phyloP scores from a whole-genome alignment of 345 rosid species.

The Brassica nigra region DNA sequence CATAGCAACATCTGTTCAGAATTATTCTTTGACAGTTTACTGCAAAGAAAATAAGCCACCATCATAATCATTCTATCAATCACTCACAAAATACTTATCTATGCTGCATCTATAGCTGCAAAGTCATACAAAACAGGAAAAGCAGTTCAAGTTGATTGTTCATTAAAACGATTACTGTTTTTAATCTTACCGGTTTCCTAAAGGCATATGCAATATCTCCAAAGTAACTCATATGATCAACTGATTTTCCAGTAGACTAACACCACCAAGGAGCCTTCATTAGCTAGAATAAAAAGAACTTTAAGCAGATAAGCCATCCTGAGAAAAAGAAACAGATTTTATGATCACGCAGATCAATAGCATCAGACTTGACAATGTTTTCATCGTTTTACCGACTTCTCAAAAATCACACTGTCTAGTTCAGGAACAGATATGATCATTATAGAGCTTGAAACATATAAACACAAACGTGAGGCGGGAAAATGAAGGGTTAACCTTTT shows the following conservation, averaged over 20 bases:
- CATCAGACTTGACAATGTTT: not conserved
- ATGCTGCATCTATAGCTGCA: too few species aligned
- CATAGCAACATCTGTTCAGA: not conserved
- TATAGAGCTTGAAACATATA: slow-evolving; percentile 7
- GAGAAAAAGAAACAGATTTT: not conserved
- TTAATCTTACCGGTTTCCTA: too few species aligned
- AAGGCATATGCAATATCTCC: too few species aligned
- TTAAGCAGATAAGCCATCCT: not conserved
- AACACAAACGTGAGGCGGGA: not conserved
- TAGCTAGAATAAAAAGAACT: not conserved
- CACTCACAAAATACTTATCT: not conserved
- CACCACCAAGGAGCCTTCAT: not conserved
- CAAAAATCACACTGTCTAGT: not conserved
- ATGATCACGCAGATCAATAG: not conserved
- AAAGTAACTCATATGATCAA: not conserved
- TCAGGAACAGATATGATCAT: not conserved
- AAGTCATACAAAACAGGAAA: too few species aligned
- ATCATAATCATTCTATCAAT: not conserved
- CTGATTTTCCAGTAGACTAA: not conserved
- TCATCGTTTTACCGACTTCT: not conserved
- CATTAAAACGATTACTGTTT: too few species aligned
- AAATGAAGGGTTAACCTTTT: not conserved
- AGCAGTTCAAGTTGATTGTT: too few species aligned
- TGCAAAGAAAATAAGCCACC: not conserved
- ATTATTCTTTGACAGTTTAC: not conserved